These are phyloP conservation scores for Gloeopeniophorella convolvens DNA, from an alignment of 768 basidiomycete species.

Conservation along the genomic window DNA sequence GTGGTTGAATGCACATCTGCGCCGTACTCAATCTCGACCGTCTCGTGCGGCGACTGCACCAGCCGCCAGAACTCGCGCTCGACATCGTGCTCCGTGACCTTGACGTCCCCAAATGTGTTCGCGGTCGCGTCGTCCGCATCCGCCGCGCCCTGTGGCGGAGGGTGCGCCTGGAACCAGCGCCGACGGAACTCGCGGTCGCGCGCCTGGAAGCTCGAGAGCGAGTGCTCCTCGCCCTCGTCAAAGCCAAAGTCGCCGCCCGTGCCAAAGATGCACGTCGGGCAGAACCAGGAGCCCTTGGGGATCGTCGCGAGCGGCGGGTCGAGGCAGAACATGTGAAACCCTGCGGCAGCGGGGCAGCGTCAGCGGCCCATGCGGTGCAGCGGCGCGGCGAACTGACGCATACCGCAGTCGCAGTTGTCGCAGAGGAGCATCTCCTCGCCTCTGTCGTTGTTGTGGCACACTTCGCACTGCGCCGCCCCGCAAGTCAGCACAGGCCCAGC, in stretches of 20 bases:
- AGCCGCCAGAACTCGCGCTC: slow-evolving; percentile 97
- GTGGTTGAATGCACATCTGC: slow-evolving; percentile 97
- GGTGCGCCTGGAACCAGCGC: slow-evolving; percentile 81
- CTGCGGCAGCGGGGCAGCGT: slow-evolving; percentile 37
- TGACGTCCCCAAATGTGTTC: slow-evolving; percentile 49
- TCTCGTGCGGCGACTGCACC: slow-evolving; percentile 82
- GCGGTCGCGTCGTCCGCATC: slow-evolving; percentile 37
- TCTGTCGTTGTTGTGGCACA: slow-evolving; percentile 84
- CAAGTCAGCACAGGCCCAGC: no score
- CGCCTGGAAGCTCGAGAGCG: slow-evolving; percentile 84
- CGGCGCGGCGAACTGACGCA: slow-evolving; percentile 16
- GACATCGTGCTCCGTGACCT: slow-evolving; percentile 84
- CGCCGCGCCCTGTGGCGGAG: slow-evolving; percentile 28
- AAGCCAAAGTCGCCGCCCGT: slow-evolving; percentile 97
- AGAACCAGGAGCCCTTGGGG: slow-evolving; percentile 95
- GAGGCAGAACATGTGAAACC: slow-evolving; percentile 96
- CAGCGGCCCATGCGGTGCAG: no score
- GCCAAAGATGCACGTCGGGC: slow-evolving; percentile 82
- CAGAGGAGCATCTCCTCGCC: slow-evolving; percentile 91
- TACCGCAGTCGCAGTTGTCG: slow-evolving; percentile 80
- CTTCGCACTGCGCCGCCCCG: slow-evolving; percentile 73
- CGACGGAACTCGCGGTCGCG: slow-evolving; percentile 85
- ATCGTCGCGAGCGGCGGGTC: slow-evolving; percentile 82
- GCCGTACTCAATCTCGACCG: slow-evolving; percentile 98
- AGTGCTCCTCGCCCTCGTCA: slow-evolving; percentile 96